Base-by-base conservation (phyloP, 768 basidiomycete genomes). In the Tylopilus sp. region DNA sequence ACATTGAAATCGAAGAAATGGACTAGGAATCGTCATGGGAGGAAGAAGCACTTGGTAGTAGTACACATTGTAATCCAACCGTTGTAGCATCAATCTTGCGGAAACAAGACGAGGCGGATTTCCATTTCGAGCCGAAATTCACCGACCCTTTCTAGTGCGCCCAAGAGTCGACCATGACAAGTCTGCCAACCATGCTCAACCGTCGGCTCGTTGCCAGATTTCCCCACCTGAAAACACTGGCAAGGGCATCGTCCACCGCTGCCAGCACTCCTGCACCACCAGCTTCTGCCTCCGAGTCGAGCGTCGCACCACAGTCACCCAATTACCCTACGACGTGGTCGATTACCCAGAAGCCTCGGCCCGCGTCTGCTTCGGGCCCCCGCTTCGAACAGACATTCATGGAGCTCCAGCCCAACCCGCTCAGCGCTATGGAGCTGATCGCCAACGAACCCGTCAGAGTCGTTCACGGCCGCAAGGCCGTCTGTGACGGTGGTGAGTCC, bases 371-470 rank as follows among this genome's bases (percentile, higher is more conserved):
- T 22, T 80, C 81, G 12, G 81, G 83, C 49, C 87, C 95, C 14
- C 85, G 94, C 19, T 97, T 98, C 68, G 96, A 98, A 74, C 97
- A 98, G 75, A 92, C 91, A 26, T 74, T 72, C 33, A 83, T 94
- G 80, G 84, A 85, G 37, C 77, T 92, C 52, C 97, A 99, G 70
- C 96, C 97, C 2, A 84, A 84, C 53, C 87, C 96, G 13, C 77
- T 87, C 57, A 90, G 90, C 55, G 97, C 96, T 3, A 94, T 98
- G 87, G 87, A 87, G 57, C 78, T 98, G 63, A 80, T 98, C 61
- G 79, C 79, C 45, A 78, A 90, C 58, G 93, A 97, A 70, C 94
- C 96, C 9, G 81, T 96, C 50, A 78, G 87, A 47, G 66, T 93
- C 41, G 86, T 96, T 11, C 71, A 91, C 41, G 88, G 84, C 19